phyloP scores from a whole-genome alignment of 2,329 filamentous ascomycete genomes.

The Talaromyces sp. region DNA sequence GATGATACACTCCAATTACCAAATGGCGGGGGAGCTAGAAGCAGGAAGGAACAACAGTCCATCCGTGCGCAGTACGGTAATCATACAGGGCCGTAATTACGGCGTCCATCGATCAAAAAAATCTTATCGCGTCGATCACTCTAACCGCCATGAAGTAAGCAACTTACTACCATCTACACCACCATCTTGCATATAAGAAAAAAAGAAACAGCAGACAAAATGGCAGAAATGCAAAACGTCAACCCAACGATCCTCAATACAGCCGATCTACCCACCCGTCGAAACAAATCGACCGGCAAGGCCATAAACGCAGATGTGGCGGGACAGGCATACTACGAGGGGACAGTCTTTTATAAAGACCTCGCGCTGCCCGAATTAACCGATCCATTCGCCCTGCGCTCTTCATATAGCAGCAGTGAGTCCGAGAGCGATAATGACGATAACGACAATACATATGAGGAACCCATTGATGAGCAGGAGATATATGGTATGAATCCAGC shows the following conservation, averaged over 20 bases:
- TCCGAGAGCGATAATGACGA: constrained; percentile 34
- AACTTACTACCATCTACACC: background rate
- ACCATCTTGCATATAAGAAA: background rate
- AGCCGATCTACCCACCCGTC: constrained; percentile 78
- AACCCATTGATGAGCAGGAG: constrained; percentile 94
- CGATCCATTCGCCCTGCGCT: constrained; percentile 45
- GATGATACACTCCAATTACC: background rate
- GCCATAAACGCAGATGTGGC: constrained; percentile 32
- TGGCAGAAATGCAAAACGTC: constrained; percentile 47
- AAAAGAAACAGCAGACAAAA: constrained; percentile 13
- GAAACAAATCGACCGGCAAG: constrained; percentile 15
- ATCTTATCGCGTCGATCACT: constrained; percentile 3
- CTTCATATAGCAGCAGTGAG: constrained; percentile 17
- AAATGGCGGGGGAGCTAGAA: background rate
- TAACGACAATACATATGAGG: constrained; percentile 59
- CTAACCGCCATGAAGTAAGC: background rate
- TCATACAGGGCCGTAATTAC: background rate
- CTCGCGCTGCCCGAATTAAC: constrained; percentile 47
- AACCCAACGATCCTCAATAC: constrained; percentile 90
- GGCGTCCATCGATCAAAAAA: background rate
- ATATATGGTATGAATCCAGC: constrained; percentile 68
- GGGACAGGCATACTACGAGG: constrained; percentile 18
- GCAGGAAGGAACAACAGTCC: background rate
- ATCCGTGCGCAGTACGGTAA: background rate
- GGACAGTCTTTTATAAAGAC: constrained; percentile 46